Conservation (phyloP, 805 yeast genomes). For the Scheffersomyces coipomensis region DNA sequence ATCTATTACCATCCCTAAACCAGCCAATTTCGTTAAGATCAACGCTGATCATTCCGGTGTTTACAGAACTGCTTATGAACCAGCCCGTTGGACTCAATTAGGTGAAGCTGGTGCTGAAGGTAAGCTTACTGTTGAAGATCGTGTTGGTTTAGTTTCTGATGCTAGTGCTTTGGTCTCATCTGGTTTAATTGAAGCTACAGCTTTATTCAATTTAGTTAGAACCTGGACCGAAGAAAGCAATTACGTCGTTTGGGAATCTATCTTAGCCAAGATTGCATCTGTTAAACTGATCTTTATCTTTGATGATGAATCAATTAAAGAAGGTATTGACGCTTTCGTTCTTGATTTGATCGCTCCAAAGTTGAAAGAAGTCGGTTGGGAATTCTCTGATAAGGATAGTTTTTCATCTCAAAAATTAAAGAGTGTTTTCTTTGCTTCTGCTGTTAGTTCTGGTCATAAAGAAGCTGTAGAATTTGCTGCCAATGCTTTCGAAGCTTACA, state of each 20-base stretch:
- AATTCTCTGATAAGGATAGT: conserved; percentile 52
- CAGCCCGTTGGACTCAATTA: conserved; percentile 67
- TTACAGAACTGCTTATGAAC: conserved; percentile 68
- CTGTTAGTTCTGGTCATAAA: conserved; percentile 51
- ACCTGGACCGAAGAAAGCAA: conserved; percentile 60
- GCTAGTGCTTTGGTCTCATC: conserved; percentile 69
- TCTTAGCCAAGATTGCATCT: conserved; percentile 46
- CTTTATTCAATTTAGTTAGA: conserved; percentile 56
- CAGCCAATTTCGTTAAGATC: conserved; percentile 57
- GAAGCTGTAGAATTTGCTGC: conserved; percentile 46
- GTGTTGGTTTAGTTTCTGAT: conserved; percentile 80
- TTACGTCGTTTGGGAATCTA: conserved; percentile 69
- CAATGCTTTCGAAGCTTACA: conserved; percentile 51
- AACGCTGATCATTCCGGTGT: conserved; percentile 76
- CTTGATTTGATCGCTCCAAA: conserved; percentile 56
- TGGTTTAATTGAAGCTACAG: conserved; percentile 64
- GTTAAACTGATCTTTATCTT: conserved; percentile 55
- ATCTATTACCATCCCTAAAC: conserved; percentile 40
- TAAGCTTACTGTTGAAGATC: conserved; percentile 68
- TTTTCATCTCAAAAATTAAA: conserved; percentile 67
- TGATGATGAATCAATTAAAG: conserved; percentile 45
- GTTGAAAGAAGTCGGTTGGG: conserved; percentile 62
- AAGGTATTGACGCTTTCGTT: conserved; percentile 51
- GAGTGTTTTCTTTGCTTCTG: conserved; percentile 58
- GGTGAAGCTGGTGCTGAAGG: conserved; percentile 60